These are phyloP conservation scores for Nakazawaea siamensis DNA, from an alignment of 805 yeast species.

Conservation along the genomic window DNA sequence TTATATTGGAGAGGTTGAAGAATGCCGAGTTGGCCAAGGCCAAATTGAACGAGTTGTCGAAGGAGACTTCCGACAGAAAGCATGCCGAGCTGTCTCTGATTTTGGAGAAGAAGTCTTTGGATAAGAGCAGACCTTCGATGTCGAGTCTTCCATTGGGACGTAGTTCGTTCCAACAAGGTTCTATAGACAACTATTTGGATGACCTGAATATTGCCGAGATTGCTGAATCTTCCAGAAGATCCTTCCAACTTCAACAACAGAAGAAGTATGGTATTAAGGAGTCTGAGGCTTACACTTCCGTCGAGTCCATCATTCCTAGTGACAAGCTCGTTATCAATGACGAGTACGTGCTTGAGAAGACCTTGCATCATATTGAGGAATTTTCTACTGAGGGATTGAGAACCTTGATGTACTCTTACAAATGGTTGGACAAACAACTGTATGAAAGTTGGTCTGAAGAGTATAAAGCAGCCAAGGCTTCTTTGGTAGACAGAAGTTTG, in stretches of 20 bases:
- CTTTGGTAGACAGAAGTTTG: conserved; percentile 57
- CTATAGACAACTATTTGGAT: conserved; percentile 43
- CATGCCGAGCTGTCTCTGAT: conserved; percentile 71
- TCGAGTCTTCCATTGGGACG: conserved; percentile 18
- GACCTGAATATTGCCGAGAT: conserved; percentile 48
- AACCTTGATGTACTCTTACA: conserved; percentile 77
- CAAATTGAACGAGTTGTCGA: conserved; percentile 59
- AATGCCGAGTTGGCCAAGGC: conserved; percentile 47
- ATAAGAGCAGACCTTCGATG: conserved; percentile 24
- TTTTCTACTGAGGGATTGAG: conserved; percentile 93
- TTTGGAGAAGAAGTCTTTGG: conserved; percentile 43
- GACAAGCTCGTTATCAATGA: conserved; percentile 62
- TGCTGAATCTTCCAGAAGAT: conserved; percentile 42
- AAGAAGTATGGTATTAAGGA: conserved; percentile 38
- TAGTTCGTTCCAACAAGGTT: conserved; percentile 18
- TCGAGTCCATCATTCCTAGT: conserved; percentile 25
- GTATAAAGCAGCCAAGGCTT: conserved; percentile 70
- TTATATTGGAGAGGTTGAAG: conserved; percentile 68
- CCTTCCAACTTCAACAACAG: conserved; percentile 51
- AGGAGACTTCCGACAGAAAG: conserved; percentile 53
- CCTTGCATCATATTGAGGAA: conserved; percentile 86
- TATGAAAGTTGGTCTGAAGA: conserved; percentile 60
- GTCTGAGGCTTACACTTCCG: background rate
- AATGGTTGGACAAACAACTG: conserved; percentile 52
- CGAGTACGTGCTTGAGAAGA: conserved; percentile 70